Conservation (phyloP, 768 basidiomycete species). For the Daedaleopsis nitida region DNA sequence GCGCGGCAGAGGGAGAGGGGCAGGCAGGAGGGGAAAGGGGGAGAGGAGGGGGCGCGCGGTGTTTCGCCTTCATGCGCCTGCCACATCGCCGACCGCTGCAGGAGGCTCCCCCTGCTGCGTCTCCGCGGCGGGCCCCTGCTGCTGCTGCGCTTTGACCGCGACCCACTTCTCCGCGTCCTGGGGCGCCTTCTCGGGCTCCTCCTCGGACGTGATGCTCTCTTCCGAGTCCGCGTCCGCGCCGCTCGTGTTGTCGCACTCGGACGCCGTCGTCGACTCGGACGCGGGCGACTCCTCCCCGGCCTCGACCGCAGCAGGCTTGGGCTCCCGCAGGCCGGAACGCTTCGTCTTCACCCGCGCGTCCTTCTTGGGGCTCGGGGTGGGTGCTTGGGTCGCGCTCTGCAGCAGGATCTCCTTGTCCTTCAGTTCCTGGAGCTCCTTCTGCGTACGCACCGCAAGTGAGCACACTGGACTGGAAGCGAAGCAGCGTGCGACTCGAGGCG, state of each 20-base stretch:
- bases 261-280: conserved; percentile 24
- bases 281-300: conserved; percentile 19
- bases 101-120: neutral
- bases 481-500: neutral
- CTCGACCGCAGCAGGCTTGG: conserved; percentile 33
- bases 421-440: conserved; percentile 42
- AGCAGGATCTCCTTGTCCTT: conserved; percentile 30
- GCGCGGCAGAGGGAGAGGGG: neutral
- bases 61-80: neutral
- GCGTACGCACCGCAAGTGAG: neutral
- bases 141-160: conserved; percentile 54
- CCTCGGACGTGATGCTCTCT: conserved; percentile 76
- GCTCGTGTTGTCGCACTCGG: conserved; percentile 53
- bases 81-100: neutral
- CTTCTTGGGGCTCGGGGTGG: conserved; percentile 40
- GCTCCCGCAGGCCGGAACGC: too few species aligned
- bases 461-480: neutral
- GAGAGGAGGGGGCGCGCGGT: neutral
- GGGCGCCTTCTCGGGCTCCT: conserved; percentile 50
- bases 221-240: conserved; percentile 74
- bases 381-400: too few species aligned
- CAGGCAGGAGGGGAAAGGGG: neutral
- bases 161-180: conserved; percentile 71
- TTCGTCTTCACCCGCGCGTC: conserved; percentile 58
- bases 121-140: neutral